Evolutionary conservation across 495 filamentous ascomycete species (phyloP), one percentile per base, ranked within the genome.

Genomic region (Pseudoneurospora amorphoporcata): DNA sequence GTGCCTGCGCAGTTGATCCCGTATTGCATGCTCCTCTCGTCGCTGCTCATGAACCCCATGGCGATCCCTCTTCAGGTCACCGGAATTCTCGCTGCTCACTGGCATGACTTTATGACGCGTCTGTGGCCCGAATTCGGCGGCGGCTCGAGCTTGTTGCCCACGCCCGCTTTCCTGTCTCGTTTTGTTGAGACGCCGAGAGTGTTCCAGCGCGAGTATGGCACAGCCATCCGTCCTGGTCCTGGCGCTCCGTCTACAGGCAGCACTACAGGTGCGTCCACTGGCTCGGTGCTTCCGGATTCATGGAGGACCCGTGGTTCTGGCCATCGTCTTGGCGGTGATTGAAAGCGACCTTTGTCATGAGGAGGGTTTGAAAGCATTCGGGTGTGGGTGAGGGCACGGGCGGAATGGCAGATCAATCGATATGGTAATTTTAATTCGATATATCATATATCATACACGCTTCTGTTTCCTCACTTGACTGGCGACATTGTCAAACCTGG

Each of bases 41-140:
- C 90, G 23, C 82, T 95, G 40, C 82, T 98, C 32, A 72, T 79
- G 73, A 84, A 85, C 68, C 78, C 72, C 7, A 85, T 84, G 5
- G 85, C 84, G 68, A 75, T 82, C 65, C 68, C 79, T 2, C 79
- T 85, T 10, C 89, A 93, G 70, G 75, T 84, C 45, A 91, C 83
- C 19, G 94, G 94, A 19, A 86, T 98, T 38, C 69, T 94, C 43
- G 92, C 92, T 19, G 94, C 93, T 32, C 94, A 97, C 79, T 78
- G 94, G 32, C 92, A 94, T 79, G 91, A 97, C 76, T 98, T 97
- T 77, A 79, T 96, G 61, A 93, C 91, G 3, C 86, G 90, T 47
- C 86, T 95, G 39, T 97, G 91, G 82, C 94, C 94, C 17, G 87
- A 89, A 53, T 94, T 94, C 81, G 94, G 93, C 23, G 90, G 91